Base-by-base conservation (phyloP, 768 basidiomycete species). In the Serendipita vermifera region DNA sequence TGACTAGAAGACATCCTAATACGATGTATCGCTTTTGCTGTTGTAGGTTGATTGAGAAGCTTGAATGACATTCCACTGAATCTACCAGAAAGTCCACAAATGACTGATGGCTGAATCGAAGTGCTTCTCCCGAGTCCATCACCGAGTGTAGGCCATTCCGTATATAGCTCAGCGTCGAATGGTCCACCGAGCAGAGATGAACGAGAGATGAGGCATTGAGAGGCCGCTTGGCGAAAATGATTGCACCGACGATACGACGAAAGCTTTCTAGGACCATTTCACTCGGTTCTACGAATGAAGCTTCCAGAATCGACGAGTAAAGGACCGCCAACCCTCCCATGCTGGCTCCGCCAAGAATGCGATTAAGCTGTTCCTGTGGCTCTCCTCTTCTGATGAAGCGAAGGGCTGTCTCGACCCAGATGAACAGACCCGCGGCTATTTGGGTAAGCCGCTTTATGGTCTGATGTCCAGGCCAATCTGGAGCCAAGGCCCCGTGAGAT, bases 51-150 rank as follows among this genome's bases (percentile, higher is more conserved):
- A n/a, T n/a, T 15, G n/a, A 6, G 22, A 51, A 22, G 9, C 31
- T 6, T 3, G 46, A 51, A 6, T 17, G 20, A 3, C n/a, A 7
- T 5, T 20, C 5, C 29, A 15, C n/a, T 22, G 5, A 5, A 20
- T 51, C 46, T 15, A 51, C 15, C 22, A 51, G 46, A 26, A 22
- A 51, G 46, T 51, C 46, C 15, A 51, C 22, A 26, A 51, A 51
- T 51, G 46, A 51, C 22, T 51, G 46, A 26, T 51, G 46, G 29
- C 29, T 7, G 22, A 51, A 51, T 20, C 46, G 46, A 22, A 51
- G 22, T 4, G 9, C n/a, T 6, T n/a, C 20, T 51, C 22, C 20
- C 7, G 24, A 4, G 22, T 51, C 46, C 46, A 51, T 20, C 7
- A 51, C 7, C 7, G 46, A 29, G 24, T 29, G n/a, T n/a, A 51